A percentile compares a stretch with the other conserved stretches of the same genome.
These are phyloP conservation scores for Eragrostis nindensis DNA, from an alignment of 176 grass and related monocot genomes.

Conservation along the genomic window DNA sequence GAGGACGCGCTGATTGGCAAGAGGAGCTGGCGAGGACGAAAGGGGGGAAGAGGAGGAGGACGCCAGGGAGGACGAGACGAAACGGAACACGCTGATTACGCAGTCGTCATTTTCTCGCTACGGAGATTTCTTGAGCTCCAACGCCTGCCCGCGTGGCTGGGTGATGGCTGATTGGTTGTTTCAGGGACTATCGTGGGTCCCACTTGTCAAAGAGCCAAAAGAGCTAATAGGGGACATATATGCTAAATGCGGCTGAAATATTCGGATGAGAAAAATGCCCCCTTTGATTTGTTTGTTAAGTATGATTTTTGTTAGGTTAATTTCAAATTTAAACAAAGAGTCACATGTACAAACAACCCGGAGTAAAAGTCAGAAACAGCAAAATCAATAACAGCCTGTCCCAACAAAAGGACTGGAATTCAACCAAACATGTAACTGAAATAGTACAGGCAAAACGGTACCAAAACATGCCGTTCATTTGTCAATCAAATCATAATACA, in stretches of 20 bases:
- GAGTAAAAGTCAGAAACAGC: no score
- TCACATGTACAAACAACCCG: no score
- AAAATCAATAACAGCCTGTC: not conserved
- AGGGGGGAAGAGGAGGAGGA: not conserved
- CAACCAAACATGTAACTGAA: not conserved
- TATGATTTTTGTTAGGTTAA: no score
- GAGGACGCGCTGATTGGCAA: slow-evolving; percentile 18
- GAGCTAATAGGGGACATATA: not conserved
- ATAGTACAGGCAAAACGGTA: not conserved
- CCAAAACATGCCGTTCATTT: slow-evolving; percentile 14
- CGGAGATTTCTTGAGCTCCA: not conserved
- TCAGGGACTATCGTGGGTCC: not conserved
- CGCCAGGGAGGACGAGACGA: slow-evolving; percentile 28
- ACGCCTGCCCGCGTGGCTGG: not conserved
- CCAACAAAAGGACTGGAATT: slow-evolving; percentile 1
- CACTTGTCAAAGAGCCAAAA: not conserved
- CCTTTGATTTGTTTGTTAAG: no score
- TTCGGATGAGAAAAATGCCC: not conserved
- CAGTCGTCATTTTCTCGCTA: slow-evolving; percentile 28
- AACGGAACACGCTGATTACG: slow-evolving; percentile 22
- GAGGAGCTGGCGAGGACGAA: not conserved
- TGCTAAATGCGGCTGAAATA: not conserved
- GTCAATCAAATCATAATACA: not conserved
- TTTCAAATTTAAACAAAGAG: no score
- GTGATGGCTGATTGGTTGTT: not conserved